These are phyloP conservation scores for Boletus vinaceobasis DNA, from an alignment of 768 basidiomycete species.

Conservation along the genomic window DNA sequence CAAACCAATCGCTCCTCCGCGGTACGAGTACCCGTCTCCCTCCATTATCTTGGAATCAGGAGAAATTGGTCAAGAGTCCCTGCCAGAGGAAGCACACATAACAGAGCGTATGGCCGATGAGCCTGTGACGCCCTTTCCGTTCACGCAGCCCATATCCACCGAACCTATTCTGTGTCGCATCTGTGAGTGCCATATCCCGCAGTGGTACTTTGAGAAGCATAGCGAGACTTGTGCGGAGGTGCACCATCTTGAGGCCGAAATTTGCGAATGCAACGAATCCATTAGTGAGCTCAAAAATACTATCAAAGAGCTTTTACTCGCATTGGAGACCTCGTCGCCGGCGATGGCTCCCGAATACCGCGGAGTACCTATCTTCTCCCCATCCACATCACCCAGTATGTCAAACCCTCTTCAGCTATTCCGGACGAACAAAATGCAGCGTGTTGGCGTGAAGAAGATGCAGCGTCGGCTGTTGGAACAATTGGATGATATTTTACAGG, in stretches of 20 bases:
- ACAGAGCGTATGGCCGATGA: constrained; percentile 39
- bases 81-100: constrained; percentile 35
- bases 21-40: constrained; percentile 65
- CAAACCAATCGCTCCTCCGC: constrained; percentile 72
- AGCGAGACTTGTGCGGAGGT: constrained; percentile 98
- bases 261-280: constrained; percentile 89
- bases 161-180: constrained; percentile 92
- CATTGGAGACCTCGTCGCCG: constrained; percentile 75
- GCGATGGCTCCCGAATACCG: constrained; percentile 73
- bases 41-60: constrained; percentile 52
- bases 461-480: constrained; percentile 80
- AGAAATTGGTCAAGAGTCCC: constrained; percentile 38
- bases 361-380: constrained; percentile 79
- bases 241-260: constrained; percentile 94
- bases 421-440: constrained; percentile 73
- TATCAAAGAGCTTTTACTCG: constrained; percentile 70
- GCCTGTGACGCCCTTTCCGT: constrained; percentile 69
- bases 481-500: constrained; percentile 79
- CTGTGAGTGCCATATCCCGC: constrained; percentile 93
- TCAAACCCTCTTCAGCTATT: constrained; percentile 77
- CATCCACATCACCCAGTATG: constrained; percentile 66
- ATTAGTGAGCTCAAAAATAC: constrained; percentile 84
- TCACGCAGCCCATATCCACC: constrained; percentile 71
- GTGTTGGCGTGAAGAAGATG: constrained; percentile 76
- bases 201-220: constrained; percentile 99